A percentile compares a stretch with the other conserved stretches of the same genome.
phyloP scores from a whole-genome alignment of 2,329 filamentous ascomycete species.

The Fusarium sp. region DNA sequence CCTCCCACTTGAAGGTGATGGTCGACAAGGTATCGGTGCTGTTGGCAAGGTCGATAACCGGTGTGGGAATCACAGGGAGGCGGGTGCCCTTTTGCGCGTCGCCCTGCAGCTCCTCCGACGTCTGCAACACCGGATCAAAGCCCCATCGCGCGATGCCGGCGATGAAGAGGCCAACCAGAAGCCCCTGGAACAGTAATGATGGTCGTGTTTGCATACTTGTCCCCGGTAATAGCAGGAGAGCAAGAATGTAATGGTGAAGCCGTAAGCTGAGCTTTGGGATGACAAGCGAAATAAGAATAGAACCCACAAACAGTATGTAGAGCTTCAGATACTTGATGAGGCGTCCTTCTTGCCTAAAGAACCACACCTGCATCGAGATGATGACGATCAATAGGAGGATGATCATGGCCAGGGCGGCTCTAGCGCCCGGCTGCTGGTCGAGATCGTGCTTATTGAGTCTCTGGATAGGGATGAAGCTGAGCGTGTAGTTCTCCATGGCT shows the following conservation, averaged over 20 bases:
- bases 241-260: conserved; percentile 95
- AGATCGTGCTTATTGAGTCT: conserved; percentile 93
- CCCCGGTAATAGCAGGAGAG: conserved; percentile 85
- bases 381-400: conserved; percentile 77
- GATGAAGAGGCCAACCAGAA: conserved; percentile 91
- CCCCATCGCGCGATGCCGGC: conserved; percentile 94
- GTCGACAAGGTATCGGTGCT: conserved; percentile 63
- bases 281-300: conserved; percentile 76
- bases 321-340: conserved; percentile 82
- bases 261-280: conserved; percentile 84
- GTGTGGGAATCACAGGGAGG: conserved; percentile 65
- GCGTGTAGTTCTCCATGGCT: conserved; percentile 92
- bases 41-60: conserved; percentile 58
- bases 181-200: conserved; percentile 86
- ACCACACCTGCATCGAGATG: conserved; percentile 81
- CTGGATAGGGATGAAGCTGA: conserved; percentile 92
- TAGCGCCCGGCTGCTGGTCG: conserved; percentile 87
- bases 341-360: conserved; percentile 85
- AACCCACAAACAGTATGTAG: conserved; percentile 75
- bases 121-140: conserved; percentile 90
- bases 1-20: conserved; percentile 71
- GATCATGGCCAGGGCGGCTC: conserved; percentile 83
- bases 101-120: conserved; percentile 76
- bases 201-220: conserved; percentile 90
- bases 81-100: conserved; percentile 72